Base-by-base conservation (phyloP, 164 flowering plant species). In the Dillenia suffruticosa region DNA sequence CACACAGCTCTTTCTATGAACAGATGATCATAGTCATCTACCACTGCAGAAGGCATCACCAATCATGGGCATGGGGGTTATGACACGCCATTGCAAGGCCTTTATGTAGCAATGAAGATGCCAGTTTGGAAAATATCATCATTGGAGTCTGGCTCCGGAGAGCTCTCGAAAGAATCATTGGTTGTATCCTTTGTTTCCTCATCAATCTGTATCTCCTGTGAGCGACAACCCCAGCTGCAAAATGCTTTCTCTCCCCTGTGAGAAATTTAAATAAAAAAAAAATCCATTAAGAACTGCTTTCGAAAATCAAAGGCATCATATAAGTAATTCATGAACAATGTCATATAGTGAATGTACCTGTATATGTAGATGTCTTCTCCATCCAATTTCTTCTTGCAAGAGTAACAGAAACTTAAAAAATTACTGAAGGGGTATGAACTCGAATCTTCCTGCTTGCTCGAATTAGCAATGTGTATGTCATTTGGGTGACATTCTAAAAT, bases 201-300 rank as follows among this genome's bases (percentile, higher is more conserved):
- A 46, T 88, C 97, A 48, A 77, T 51, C 62, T 77, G 61, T 70
- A 91, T 88, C 81, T 79, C 90, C 77, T 82, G 72, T 46, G 67
- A 57, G 22, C 96, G 79, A 81, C 97, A 92, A 57, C 67, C 74
- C 14, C 64, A 9, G 63, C 97, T 92, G 86, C 97, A 92, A 70
- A 92, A 92, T 56, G 97, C 93, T 58, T 85, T 87, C 80, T 91
- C 96, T 2, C 93, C 97, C 66, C 97, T 85, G 79, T 55, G 70
- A 17, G 16, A 62, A 32, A 52, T 48, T 52, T 11, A 53, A 48
- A 17, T 40, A 63, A 59, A 40, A 49, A 54, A 46, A 12, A 15
- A 48, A 43, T 44, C 2, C 32, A 11, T 44, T 14, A 9, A 12
- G 15, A 14, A 10, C 9, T 8, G 11, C 11, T 45, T 13, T 3